Evolutionary conservation across 179 eudicot species (phyloP).

Genomic region (Silene noctiflora): DNA sequence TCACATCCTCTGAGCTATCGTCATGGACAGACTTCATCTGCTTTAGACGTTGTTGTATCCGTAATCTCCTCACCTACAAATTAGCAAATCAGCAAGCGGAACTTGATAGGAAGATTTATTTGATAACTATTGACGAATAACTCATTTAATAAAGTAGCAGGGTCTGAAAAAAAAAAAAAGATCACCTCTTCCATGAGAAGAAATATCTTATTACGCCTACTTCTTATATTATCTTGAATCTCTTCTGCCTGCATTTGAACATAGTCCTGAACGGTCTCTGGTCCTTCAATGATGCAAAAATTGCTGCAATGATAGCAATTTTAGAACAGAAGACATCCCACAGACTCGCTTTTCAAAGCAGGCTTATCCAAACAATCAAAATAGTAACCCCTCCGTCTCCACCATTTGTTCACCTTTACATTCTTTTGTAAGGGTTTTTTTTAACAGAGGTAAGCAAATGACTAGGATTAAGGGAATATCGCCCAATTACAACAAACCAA

Average conservation of each 20-base stretch:
- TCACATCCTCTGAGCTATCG: conserved; percentile 43
- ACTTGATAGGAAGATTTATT: background rate
- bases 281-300: conserved; percentile 96
- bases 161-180: background rate
- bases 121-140: no score
- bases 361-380: background rate
- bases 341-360: background rate
- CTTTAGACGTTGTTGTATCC: conserved; percentile 79
- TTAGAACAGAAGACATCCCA: conserved; percentile 13
- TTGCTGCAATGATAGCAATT: conserved; percentile 36
- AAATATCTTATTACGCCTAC: conserved; percentile 90
- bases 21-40: conserved; percentile 45
- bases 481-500: no score
- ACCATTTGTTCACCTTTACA: no score
- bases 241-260: conserved; percentile 74
- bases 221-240: conserved; percentile 76
- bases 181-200: conserved; percentile 98
- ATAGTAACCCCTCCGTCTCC: background rate
- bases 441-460: no score
- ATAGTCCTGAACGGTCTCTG: conserved; percentile 87
- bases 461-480: no score
- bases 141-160: background rate
- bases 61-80: conserved; percentile 70
- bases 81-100: background rate
- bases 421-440: no score